Evolutionary conservation across 106 monocot genomes (phyloP), one percentile per base, ranked within the genome.

Genomic region (Ottelia alismoides): DNA sequence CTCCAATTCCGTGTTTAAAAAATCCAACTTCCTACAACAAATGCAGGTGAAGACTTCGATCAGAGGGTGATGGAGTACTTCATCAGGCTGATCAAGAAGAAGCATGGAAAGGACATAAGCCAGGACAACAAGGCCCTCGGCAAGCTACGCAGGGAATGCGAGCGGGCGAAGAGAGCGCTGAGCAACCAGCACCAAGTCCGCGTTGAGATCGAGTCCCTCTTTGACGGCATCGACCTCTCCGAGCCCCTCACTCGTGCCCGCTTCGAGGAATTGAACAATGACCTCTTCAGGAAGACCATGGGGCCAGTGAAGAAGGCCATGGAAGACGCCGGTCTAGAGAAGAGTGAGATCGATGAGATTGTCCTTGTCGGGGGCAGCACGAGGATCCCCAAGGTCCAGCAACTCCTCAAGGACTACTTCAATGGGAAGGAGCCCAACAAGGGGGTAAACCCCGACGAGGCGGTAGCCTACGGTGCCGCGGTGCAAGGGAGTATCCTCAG

Each of bases 61-160:
- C 70, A 71, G 56, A 71, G 70, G 24, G 51, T 71, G 21, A 71
- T 71, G 70, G 63, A 71, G 20, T 71, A 71, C 63, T 71, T 71
- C 40, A 71, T 71, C 49, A 71, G 64, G 28, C 23, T 71, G 47
- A 71, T 71, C 25, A 71, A 71, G 56, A 71, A 71, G 56, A 71
- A 71, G 40, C 70, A 71, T 16, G 70, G 70, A n/a, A 71, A 71
- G 50, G 70, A 71, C 56, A 71, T 71, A 0, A 71, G 70, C 70
- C 63, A 71, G 56, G 70, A 71, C 70, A 71, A 71, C n/a, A 22
- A 63, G 2, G 70, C 70, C 16, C 70, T 71, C 32, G 70, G 70
- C 30, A 71, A 71, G 46, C 56, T 71, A 0, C 30, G 70, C 28
- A 55, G 70, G 50, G 70, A 71, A 32, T 20, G 28, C 14, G 63